Conservation (phyloP, 2,329 filamentous ascomycete species). For the Fonsecaea erecta region DNA sequence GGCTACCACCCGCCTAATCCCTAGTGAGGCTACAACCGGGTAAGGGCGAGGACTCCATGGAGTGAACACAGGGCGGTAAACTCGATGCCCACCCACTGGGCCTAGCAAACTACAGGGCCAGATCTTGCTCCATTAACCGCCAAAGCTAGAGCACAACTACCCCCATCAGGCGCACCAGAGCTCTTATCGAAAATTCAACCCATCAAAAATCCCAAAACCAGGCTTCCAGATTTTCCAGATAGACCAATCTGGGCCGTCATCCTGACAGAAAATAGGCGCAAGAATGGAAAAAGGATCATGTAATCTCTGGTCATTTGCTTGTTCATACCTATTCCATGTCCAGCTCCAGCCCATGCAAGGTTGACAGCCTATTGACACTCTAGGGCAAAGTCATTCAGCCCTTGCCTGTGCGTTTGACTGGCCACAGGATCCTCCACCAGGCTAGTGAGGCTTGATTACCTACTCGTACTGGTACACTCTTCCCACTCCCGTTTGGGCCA, state of each 20-base stretch:
- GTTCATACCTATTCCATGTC: background rate
- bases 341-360: background rate
- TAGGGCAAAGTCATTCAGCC: background rate
- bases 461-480: background rate
- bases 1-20: background rate
- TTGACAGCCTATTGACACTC: background rate
- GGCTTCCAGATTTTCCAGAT: background rate
- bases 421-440: slow-evolving; percentile 4
- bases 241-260: background rate
- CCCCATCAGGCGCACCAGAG: too few relatives aligned
- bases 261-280: background rate
- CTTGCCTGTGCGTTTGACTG: slow-evolving; percentile 8
- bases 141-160: background rate
- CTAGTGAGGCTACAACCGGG: slow-evolving; percentile 3
- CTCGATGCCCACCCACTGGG: background rate
- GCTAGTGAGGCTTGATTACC: background rate
- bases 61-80: background rate
- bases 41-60: background rate
- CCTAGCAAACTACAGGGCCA: background rate
- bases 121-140: background rate
- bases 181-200: too few relatives aligned
- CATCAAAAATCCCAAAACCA: background rate
- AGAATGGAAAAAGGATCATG: background rate
- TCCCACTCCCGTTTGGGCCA: background rate
- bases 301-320: background rate